Conservation (phyloP, 768 basidiomycete genomes). For the Rhizopogon salebrosus region DNA sequence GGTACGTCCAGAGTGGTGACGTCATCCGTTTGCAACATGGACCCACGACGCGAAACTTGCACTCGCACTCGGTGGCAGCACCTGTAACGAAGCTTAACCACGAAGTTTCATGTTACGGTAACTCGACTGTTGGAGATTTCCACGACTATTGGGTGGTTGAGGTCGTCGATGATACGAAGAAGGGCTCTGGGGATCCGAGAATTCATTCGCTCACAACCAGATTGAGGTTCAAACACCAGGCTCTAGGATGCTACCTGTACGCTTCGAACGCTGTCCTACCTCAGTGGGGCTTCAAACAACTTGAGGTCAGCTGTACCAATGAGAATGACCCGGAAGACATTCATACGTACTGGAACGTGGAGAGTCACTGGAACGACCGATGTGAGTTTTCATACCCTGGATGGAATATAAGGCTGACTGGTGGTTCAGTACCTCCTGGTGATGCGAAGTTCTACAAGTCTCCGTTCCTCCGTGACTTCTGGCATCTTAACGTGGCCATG, state of each 20-base stretch:
- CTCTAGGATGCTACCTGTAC: slow-evolving; percentile 80
- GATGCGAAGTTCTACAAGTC: slow-evolving; percentile 82
- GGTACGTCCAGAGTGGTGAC: slow-evolving; percentile 73
- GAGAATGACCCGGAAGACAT: slow-evolving; percentile 75
- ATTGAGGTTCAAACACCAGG: slow-evolving; percentile 74
- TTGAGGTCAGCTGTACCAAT: slow-evolving; percentile 92
- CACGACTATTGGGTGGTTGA: slow-evolving; percentile 93
- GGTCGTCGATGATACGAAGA: slow-evolving; percentile 84
- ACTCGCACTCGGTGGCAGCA: slow-evolving; percentile 85
- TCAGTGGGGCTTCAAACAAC: slow-evolving; percentile 99
- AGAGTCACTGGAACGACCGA: slow-evolving; percentile 94
- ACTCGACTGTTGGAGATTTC: slow-evolving; percentile 78
- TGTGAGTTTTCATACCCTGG: slow-evolving; percentile 36
- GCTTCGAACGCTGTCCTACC: slow-evolving; percentile 88
- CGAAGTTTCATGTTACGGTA: slow-evolving; percentile 95
- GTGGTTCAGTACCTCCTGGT: slow-evolving; percentile 67
- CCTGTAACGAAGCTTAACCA: slow-evolving; percentile 85
- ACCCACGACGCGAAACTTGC: slow-evolving; percentile 84
- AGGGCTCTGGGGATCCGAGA: slow-evolving; percentile 49
- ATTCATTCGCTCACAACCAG: slow-evolving; percentile 92
- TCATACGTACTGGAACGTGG: slow-evolving; percentile 98
- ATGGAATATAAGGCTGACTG: background rate
- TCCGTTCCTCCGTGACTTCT: slow-evolving; percentile 94
- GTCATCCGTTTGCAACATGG: slow-evolving; percentile 76
- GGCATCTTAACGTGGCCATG: slow-evolving; percentile 99